These are phyloP conservation scores for Penicillium nucicola DNA, from an alignment of 495 filamentous ascomycete genomes.

Conservation along the genomic window DNA sequence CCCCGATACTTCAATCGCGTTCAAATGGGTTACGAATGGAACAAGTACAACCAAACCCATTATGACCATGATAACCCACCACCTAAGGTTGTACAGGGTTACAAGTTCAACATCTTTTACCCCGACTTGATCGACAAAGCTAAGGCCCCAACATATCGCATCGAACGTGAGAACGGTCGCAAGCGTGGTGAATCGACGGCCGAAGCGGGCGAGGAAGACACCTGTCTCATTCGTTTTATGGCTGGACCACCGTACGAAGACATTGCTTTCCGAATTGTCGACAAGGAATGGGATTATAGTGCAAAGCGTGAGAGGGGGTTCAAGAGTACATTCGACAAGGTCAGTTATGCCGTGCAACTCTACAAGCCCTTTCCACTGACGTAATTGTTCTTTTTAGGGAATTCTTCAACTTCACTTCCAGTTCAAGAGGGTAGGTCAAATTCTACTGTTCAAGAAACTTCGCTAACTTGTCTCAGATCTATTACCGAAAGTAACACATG, in stretches of 20 bases:
- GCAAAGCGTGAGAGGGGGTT: conserved; percentile 94
- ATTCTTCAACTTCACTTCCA: conserved; percentile 98
- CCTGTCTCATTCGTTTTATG: conserved; percentile 93
- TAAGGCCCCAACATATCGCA: conserved; percentile 91
- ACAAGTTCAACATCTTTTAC: conserved; percentile 99
- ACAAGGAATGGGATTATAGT: conserved; percentile 99
- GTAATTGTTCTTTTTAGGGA: conserved; percentile 52
- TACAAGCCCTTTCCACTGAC: conserved; percentile 8
- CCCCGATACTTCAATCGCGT: conserved; percentile 97
- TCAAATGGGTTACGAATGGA: conserved; percentile 99
- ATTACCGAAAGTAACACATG: conserved; percentile 35
- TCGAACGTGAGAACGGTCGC: conserved; percentile 86
- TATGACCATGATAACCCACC: conserved; percentile 99
- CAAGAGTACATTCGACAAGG: conserved; percentile 96
- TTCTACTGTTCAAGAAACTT: background rate
- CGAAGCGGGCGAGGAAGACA: conserved; percentile 96
- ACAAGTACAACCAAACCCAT: conserved; percentile 99
- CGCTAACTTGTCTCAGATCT: conserved; percentile 31
- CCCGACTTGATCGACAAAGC: conserved; percentile 96
- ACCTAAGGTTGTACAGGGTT: conserved; percentile 96
- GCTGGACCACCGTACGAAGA: conserved; percentile 96
- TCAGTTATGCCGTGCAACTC: conserved; percentile 40
- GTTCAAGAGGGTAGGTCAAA: conserved; percentile 72
- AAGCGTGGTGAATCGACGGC: conserved; percentile 89
- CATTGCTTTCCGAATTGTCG: conserved; percentile 95